A percentile compares a stretch with the other conserved stretches of the same genome.
These are phyloP conservation scores for Ottelia alismoides DNA, from an alignment of 106 monocot species.

Conservation along the genomic window DNA sequence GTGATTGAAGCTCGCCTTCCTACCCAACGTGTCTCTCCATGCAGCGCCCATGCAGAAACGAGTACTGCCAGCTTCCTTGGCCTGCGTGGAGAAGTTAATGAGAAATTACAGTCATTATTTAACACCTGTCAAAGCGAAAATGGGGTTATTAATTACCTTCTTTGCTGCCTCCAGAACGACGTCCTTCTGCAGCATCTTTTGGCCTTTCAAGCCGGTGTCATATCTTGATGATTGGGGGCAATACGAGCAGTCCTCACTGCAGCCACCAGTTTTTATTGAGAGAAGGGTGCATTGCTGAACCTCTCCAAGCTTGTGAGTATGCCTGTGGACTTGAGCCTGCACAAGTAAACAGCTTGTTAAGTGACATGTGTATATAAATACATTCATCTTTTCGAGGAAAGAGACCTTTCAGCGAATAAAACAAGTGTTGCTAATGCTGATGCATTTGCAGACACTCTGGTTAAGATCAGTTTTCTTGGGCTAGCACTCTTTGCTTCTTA, in stretches of 20 bases:
- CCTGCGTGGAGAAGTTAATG: conserved; percentile 26
- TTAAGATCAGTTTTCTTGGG: too few relatives aligned
- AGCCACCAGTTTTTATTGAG: conserved; percentile 96
- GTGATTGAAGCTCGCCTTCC: conserved; percentile 90
- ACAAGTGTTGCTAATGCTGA: too few relatives aligned
- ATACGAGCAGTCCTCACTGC: conserved; percentile 98
- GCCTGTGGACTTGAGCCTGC: conserved; percentile 96
- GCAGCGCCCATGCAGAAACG: conserved; percentile 99
- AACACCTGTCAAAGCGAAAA: too few relatives aligned
- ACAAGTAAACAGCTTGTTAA: too few relatives aligned
- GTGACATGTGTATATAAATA: too few relatives aligned
- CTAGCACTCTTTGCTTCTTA: too few relatives aligned
- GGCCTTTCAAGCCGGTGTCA: conserved; percentile 80
- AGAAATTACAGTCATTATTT: too few relatives aligned
- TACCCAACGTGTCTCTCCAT: conserved; percentile 95
- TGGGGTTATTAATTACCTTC: conserved; percentile 65
- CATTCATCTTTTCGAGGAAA: too few relatives aligned
- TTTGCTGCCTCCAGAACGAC: conserved; percentile 73
- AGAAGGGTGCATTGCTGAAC: conserved; percentile 98
- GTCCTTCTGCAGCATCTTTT: conserved; percentile 86
- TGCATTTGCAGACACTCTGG: too few relatives aligned
- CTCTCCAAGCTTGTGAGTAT: conserved; percentile 83
- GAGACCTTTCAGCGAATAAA: too few relatives aligned
- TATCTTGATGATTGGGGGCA: conserved; percentile 98
- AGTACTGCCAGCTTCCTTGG: conserved; percentile 95